phyloP scores from a whole-genome alignment of 257 asterid species.

The Hygrophila difformis region DNA sequence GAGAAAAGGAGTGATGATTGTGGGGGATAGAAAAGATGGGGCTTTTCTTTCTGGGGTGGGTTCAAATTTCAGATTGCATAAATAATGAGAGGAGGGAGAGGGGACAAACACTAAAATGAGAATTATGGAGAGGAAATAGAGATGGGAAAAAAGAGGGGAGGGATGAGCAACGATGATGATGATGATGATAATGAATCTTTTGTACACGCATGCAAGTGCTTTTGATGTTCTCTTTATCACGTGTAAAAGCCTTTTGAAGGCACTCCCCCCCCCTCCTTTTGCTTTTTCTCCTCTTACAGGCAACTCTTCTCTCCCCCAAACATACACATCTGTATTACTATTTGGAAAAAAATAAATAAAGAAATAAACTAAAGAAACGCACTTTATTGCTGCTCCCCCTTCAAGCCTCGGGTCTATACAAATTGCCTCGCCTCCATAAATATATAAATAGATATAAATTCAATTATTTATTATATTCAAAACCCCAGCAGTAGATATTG shows the following conservation, averaged over 20 bases:
- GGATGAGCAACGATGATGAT: not conserved
- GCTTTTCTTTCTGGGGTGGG: not conserved
- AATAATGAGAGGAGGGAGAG: not conserved
- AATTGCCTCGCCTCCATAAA: constrained; percentile 16
- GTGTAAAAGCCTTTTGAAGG: constrained; percentile 49
- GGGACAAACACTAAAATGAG: not conserved
- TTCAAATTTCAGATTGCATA: constrained; percentile 6
- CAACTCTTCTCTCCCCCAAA: not conserved
- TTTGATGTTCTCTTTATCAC: constrained; percentile 53
- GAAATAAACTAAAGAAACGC: not conserved
- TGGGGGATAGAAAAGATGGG: not conserved
- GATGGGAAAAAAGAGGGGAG: not conserved
- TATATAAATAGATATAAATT: too few species aligned
- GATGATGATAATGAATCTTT: constrained; percentile 5
- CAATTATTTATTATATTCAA: constrained; percentile 1
- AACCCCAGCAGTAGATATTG: not conserved
- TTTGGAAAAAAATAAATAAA: not conserved
- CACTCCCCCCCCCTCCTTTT: constrained; percentile 21
- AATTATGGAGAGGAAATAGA: not conserved
- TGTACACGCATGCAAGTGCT: constrained; percentile 12
- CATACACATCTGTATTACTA: not conserved
- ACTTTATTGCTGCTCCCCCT: constrained; percentile 21
- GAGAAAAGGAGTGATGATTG: not conserved
- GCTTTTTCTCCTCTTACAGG: constrained; percentile 22
- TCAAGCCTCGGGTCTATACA: constrained; percentile 28